Evolutionary conservation across 108 stramenopile species (phyloP), one percentile per base, ranked within the genome.

Genomic region (Conticribra weissflogii): DNA sequence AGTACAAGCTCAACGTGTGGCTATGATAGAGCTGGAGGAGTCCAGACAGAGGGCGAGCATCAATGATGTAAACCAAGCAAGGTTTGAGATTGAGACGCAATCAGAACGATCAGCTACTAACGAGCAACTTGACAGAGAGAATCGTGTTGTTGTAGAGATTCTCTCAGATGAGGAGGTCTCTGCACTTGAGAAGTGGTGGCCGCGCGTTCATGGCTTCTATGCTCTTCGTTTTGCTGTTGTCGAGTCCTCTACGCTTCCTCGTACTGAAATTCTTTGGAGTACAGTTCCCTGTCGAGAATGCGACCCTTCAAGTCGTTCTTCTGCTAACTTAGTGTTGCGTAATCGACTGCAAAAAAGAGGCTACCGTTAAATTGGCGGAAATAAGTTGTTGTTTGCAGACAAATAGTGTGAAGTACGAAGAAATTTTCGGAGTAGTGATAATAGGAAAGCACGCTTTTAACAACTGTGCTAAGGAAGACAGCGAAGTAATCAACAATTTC

Each of bases 121-220:
- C 49, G 88, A 87, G 48, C 71, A 84, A 48, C 70, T 94, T 29
- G 92, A 94, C 72, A 64, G 88, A 48, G 92, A 94, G 47, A 94
- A 94, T 68, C 68, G 83, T 63, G 79, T 87, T 16, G 89, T 91
- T 18, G 85, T 91, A 3, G 92, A 94, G 61, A 83, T 94, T 27
- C 63, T 94, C 27, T 87, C 92, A 23, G 80, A 88, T 27, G 86
- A 89, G 21, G 92, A 94, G 68, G 85, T 79, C 34, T 32, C 59
- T 17, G 89, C 89, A 18, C 70, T 94, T 44, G 84, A 83, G 63
- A 86, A 74, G 64, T 87, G 33, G 78, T 90, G 76, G 82, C 81
- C 69, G 57, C 74, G 78, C 9, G 49, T 76, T 47, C 78, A 78
- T n/a, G 54, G 57, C 1, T 63, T 45, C 28, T 88, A 81, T 63